Percentiles rank a stretch among this genome's conserved stretches.
These are phyloP conservation scores for Chenopodium berlandieri DNA, from an alignment of 148 eudicot species.

Conservation along the genomic window DNA sequence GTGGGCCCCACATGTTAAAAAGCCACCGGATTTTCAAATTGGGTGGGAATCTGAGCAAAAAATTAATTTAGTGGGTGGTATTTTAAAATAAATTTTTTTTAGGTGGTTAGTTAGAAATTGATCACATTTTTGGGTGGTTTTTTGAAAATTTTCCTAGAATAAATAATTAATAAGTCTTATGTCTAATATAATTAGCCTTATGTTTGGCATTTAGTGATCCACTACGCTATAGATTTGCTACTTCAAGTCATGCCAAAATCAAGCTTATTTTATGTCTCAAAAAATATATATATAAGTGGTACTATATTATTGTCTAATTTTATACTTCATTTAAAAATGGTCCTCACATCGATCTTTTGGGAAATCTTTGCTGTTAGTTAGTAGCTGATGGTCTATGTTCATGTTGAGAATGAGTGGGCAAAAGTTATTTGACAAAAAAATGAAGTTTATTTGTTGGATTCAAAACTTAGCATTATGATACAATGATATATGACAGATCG, in stretches of 20 bases:
- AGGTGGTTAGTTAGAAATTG: no score
- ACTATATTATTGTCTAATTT: conserved; percentile 9
- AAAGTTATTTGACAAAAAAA: not conserved
- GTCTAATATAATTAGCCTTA: not conserved
- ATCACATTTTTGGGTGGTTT: no score
- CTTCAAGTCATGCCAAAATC: conserved; percentile 18
- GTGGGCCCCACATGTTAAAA: no score
- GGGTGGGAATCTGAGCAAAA: no score
- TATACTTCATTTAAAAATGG: conserved; percentile 5
- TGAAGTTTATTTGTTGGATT: not conserved
- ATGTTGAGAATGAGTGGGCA: not conserved
- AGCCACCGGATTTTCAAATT: no score
- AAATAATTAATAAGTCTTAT: not conserved
- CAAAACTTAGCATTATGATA: not conserved
- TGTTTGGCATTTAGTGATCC: conserved; percentile 12
- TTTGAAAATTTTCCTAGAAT: no score
- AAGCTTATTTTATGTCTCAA: conserved; percentile 3
- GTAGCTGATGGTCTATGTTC: not conserved
- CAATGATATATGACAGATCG: not conserved
- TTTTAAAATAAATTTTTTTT: no score
- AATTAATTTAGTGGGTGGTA: no score
- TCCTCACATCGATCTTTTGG: conserved; percentile 9
- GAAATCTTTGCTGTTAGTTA: conserved; percentile 14
- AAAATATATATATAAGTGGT: not conserved
- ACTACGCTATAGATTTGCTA: conserved; percentile 3